Percentiles rank a stretch among this genome's conserved stretches.
Evolutionary conservation across 164 flowering plant genomes (phyloP).

Genomic region (Nymphaea colorata): DNA sequence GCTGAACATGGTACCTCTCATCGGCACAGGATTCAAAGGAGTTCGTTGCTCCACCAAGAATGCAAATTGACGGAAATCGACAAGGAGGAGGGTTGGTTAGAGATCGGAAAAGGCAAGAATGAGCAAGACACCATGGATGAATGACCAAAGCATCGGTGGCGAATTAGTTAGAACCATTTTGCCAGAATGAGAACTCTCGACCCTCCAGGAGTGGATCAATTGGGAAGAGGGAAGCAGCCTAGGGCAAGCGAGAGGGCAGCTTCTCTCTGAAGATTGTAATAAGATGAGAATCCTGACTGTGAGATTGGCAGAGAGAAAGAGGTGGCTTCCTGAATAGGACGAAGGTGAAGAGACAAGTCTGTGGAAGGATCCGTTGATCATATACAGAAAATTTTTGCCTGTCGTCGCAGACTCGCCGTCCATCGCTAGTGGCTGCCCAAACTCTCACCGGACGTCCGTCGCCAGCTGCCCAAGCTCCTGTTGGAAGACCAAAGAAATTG

Average conservation of each 20-base stretch:
- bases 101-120: background rate
- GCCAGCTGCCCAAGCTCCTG: no score
- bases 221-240: background rate
- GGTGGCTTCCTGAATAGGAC: background rate
- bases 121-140: background rate
- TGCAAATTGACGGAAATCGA: background rate
- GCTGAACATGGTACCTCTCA: slow-evolving; percentile 1
- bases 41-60: background rate
- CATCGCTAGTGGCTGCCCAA: no score
- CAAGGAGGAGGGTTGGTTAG: background rate
- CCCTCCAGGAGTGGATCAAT: no score
- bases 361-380: no score
- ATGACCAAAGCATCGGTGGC: background rate
- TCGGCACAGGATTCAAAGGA: background rate
- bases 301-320: background rate
- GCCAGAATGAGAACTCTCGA: no score
- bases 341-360: background rate
- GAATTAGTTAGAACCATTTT: background rate
- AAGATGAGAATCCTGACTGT: background rate
- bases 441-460: no score
- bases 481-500: no score
- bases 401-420: no score
- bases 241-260: background rate
- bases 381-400: no score
- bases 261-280: background rate